Evolutionary conservation across 2,329 filamentous ascomycete species (phyloP).

Genomic region (Penicillium sp.): DNA sequence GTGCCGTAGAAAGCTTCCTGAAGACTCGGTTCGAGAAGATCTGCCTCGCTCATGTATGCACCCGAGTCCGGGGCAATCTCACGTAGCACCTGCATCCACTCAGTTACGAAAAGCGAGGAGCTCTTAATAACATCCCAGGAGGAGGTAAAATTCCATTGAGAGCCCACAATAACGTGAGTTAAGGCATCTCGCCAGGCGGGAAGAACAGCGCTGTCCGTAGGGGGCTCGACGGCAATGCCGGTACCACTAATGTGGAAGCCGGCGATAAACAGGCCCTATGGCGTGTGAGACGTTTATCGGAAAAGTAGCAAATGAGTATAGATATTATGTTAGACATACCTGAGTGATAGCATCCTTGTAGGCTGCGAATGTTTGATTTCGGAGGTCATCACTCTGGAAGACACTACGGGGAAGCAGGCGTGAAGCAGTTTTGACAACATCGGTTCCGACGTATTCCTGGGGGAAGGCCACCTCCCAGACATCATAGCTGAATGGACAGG

Average conservation of each 20-base stretch:
- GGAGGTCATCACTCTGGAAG: conserved; percentile 22
- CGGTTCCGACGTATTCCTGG: conserved; percentile 21
- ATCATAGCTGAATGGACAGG: conserved; percentile 19
- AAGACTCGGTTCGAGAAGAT: conserved; percentile 45
- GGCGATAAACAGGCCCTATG: conserved; percentile 25
- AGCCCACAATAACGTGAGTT: conserved; percentile 40
- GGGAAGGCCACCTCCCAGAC: conserved; percentile 24
- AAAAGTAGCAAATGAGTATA: background rate
- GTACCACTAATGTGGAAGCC: conserved; percentile 29
- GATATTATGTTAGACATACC: background rate
- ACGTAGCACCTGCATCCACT: conserved; percentile 25
- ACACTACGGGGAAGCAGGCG: conserved; percentile 26
- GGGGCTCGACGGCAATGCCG: conserved; percentile 21
- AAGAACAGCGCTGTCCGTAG: conserved; percentile 21
- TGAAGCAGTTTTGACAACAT: conserved; percentile 26
- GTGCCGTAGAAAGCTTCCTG: conserved; percentile 46
- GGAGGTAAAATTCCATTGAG: conserved; percentile 28
- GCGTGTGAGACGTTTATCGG: background rate
- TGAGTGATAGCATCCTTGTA: conserved; percentile 23
- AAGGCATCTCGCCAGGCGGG: conserved; percentile 50
- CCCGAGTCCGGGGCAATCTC: conserved; percentile 29
- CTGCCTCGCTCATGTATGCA: conserved; percentile 44
- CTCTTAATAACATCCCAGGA: conserved; percentile 18
- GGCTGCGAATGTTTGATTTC: conserved; percentile 16
- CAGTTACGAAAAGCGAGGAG: conserved; percentile 19